These are phyloP conservation scores for Sclerotinia borealis DNA, from an alignment of 2,329 filamentous ascomycete genomes.

Conservation along the genomic window DNA sequence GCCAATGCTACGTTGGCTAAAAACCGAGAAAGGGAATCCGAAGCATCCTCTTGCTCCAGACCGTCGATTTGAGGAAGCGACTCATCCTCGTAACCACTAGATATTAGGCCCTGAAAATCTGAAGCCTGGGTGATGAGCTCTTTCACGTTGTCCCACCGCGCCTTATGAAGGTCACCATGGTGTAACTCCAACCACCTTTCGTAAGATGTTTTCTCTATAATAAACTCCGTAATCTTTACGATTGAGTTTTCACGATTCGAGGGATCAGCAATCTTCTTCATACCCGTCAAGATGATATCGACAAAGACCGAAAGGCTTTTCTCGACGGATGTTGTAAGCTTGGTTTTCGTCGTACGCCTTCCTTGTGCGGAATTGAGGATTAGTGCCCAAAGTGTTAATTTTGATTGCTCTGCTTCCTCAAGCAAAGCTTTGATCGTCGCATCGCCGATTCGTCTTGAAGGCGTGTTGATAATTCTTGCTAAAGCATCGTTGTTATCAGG, in stretches of 20 bases:
- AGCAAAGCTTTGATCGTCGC: conserved; percentile 67
- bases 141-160: conserved; percentile 81
- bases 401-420: conserved; percentile 66
- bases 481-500: conserved; percentile 84
- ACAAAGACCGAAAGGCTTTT: conserved; percentile 54
- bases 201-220: conserved; percentile 63
- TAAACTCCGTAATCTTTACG: conserved; percentile 42
- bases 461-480: conserved; percentile 76
- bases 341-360: conserved; percentile 43
- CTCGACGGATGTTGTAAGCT: conserved; percentile 48
- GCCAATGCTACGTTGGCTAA: conserved; percentile 87
- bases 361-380: conserved; percentile 54
- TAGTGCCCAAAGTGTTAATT: conserved; percentile 70
- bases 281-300: conserved; percentile 51
- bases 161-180: conserved; percentile 68
- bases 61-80: conserved; percentile 63
- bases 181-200: conserved; percentile 66
- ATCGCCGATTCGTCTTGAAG: conserved; percentile 74
- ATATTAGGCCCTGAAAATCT: conserved; percentile 50
- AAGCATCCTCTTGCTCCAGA: conserved; percentile 60
- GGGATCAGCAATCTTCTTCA: conserved; percentile 43
- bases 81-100: conserved; percentile 42
- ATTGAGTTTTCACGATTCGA: conserved; percentile 18
- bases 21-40: conserved; percentile 64
- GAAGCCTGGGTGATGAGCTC: conserved; percentile 77